Conservation (phyloP, 768 basidiomycete genomes). For the Saitozyma podzolica region DNA sequence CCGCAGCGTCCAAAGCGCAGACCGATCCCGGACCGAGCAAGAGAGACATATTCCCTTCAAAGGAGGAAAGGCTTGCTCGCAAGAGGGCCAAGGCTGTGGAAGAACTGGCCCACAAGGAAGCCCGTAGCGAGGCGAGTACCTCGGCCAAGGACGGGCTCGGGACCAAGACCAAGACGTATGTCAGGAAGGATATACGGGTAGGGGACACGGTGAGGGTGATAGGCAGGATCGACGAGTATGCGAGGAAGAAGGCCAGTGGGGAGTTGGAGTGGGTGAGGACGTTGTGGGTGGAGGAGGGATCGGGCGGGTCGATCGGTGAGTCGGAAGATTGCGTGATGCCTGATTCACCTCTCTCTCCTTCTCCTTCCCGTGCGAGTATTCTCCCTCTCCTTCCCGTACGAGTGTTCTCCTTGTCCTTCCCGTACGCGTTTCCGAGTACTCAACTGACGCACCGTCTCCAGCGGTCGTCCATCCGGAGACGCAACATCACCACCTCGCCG, state of each 20-base stretch:
- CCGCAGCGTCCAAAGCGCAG: not conserved
- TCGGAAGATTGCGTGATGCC: not conserved
- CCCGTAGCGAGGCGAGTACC: too few relatives aligned
- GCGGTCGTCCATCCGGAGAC: constrained; percentile 37
- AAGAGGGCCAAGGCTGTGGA: not conserved
- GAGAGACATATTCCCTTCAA: too few relatives aligned
- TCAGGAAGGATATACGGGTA: constrained; percentile 29
- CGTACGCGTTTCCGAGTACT: too few relatives aligned
- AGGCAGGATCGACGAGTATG: constrained; percentile 41
- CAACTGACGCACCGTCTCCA: not conserved
- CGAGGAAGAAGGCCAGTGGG: constrained; percentile 19
- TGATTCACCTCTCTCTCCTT: not conserved
- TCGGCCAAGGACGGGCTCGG: not conserved
- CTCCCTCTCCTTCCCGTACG: not conserved
- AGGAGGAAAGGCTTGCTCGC: too few relatives aligned
- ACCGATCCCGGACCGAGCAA: not conserved
- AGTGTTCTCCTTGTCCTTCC: too few relatives aligned
- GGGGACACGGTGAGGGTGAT: constrained; percentile 40
- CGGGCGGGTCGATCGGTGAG: constrained; percentile 38
- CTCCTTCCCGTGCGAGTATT: not conserved
- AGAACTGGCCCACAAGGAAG: constrained; percentile 2
- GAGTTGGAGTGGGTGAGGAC: constrained; percentile 32
- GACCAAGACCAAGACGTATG: constrained; percentile 19
- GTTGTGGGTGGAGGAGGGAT: constrained; percentile 31
- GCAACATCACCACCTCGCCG: constrained; percentile 19